A percentile compares a stretch with the other conserved stretches of the same genome.
Conservation (phyloP, 352 stramenopile species). For the Globisporangium barbulae region DNA sequence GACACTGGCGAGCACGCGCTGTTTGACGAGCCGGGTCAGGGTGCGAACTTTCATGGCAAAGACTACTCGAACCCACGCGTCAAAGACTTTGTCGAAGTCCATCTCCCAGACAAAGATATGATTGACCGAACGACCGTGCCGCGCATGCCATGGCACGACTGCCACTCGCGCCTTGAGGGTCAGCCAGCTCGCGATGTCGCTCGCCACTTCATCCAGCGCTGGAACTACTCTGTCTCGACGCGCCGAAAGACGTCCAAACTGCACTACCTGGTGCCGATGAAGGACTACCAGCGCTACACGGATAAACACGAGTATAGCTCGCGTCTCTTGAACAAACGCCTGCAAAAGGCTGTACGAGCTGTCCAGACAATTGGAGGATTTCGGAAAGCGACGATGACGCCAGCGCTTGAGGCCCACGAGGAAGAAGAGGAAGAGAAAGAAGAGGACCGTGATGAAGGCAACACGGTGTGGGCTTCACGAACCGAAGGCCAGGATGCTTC, state of each 20-base stretch:
- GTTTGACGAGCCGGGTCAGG: constrained; percentile 54
- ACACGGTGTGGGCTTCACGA: background rate
- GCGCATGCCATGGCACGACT: constrained; percentile 87
- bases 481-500: background rate
- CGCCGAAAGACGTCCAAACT: constrained; percentile 74
- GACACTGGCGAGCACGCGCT: constrained; percentile 67
- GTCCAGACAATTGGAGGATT: constrained; percentile 47
- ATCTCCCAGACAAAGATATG: constrained; percentile 69
- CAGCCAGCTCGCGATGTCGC: constrained; percentile 79
- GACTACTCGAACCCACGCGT: constrained; percentile 85
- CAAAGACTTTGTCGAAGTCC: constrained; percentile 81
- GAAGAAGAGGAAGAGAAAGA: constrained; percentile 18
- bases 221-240: constrained; percentile 86
- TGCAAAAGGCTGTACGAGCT: constrained; percentile 67
- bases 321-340: constrained; percentile 37
- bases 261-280: constrained; percentile 74
- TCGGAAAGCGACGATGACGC: constrained; percentile 14
- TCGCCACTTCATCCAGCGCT: constrained; percentile 85
- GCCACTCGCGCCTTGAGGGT: constrained; percentile 74
- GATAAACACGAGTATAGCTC: constrained; percentile 40
- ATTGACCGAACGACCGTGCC: constrained; percentile 69
- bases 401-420: constrained; percentile 9
- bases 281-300: constrained; percentile 38
- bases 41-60: constrained; percentile 72
- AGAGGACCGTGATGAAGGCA: background rate